phyloP scores from a whole-genome alignment of 257 asterid genomes.

The Scutellaria barbata region DNA sequence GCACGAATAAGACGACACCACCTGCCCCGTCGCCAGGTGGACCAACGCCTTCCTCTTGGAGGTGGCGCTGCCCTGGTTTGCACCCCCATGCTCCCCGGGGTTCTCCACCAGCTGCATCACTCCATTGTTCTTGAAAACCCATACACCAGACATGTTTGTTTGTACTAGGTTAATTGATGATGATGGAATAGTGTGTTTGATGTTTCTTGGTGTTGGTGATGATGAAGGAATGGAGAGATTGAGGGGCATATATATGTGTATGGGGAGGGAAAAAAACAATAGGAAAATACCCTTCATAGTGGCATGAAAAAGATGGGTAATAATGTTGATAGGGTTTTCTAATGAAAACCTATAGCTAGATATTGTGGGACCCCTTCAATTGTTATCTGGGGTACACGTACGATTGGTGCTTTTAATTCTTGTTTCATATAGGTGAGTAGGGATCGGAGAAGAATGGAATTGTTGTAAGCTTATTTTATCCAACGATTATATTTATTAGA shows the following conservation, averaged over 20 bases:
- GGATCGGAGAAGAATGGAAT: slow-evolving; percentile 27
- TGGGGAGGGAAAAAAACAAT: slow-evolving; percentile 36
- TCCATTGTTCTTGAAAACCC: slow-evolving; percentile 83
- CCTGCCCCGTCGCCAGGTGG: slow-evolving; percentile 68
- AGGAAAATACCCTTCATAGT: slow-evolving; percentile 38
- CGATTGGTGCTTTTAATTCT: slow-evolving; percentile 17
- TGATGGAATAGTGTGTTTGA: background rate
- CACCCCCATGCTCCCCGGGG: slow-evolving; percentile 49
- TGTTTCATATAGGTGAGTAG: slow-evolving; percentile 2
- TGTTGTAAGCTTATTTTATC: no score
- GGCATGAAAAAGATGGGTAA: slow-evolving; percentile 45
- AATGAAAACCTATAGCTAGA: slow-evolving; percentile 45
- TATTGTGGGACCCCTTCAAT: slow-evolving; percentile 56
- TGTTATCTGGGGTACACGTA: slow-evolving; percentile 42
- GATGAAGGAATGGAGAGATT: slow-evolving; percentile 28
- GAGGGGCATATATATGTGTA: slow-evolving; percentile 50
- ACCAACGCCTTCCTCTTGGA: slow-evolving; percentile 67
- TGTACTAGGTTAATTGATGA: background rate
- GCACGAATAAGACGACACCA: slow-evolving; percentile 60
- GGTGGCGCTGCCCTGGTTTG: slow-evolving; percentile 26
- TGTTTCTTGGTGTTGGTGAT: slow-evolving; percentile 19
- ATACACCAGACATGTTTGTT: slow-evolving; percentile 77
- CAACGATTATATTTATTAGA: no score
- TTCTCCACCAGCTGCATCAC: slow-evolving; percentile 72
- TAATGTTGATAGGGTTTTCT: slow-evolving; percentile 45